Conservation (phyloP, 352 stramenopile species). For the Pythium brachiatum region DNA sequence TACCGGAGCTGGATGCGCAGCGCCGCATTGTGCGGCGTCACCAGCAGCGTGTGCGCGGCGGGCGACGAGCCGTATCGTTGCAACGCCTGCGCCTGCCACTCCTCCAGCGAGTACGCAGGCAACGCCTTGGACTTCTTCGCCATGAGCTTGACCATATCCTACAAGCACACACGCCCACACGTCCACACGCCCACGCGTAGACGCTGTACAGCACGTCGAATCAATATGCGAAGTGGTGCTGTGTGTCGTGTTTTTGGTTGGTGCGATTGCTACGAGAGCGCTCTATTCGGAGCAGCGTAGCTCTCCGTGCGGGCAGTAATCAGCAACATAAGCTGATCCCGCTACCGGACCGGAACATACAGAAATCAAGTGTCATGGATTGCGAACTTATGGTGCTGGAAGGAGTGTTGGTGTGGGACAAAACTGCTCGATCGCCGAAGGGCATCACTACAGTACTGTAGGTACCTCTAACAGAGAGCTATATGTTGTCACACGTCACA, state of each 20-base stretch:
- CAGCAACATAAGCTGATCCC: background rate
- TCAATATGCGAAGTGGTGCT: background rate
- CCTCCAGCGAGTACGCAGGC: conserved; percentile 36
- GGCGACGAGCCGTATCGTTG: conserved; percentile 22
- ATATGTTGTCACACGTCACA: no score
- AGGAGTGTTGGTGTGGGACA: no score
- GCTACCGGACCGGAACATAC: no score
- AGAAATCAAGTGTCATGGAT: no score
- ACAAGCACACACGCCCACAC: no score
- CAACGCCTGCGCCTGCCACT: conserved; percentile 37
- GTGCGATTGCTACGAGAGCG: conserved; percentile 5
- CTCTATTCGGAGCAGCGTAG: conserved; percentile 13
- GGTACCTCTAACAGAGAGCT: no score
- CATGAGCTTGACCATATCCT: conserved; percentile 44
- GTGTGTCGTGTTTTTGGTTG: conserved; percentile 12
- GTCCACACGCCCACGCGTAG: background rate
- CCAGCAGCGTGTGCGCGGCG: conserved; percentile 27
- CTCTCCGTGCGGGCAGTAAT: background rate
- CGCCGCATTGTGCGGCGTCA: conserved; percentile 44
- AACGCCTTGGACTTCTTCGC: conserved; percentile 41
- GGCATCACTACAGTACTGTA: no score
- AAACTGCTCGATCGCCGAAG: no score
- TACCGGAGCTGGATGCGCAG: conserved; percentile 73
- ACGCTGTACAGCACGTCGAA: background rate
- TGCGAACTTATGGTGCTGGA: no score